These are phyloP conservation scores for Lizonia empirigonia DNA, from an alignment of 2,329 filamentous ascomycete species.

Conservation along the genomic window DNA sequence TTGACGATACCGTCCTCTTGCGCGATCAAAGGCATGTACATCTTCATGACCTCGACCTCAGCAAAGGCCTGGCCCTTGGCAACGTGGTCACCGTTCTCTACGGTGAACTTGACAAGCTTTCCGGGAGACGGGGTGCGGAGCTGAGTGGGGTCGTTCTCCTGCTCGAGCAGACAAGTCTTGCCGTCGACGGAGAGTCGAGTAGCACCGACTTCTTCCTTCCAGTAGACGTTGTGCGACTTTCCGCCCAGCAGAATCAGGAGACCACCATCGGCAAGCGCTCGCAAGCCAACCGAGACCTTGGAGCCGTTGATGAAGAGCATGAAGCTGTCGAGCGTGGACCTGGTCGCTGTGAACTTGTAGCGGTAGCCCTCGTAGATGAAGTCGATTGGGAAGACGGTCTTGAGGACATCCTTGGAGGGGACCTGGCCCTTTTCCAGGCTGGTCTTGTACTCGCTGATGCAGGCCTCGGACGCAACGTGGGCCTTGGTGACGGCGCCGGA, in stretches of 20 bases:
- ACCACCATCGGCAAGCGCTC: conserved; percentile 91
- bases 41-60: conserved; percentile 99
- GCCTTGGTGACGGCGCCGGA: conserved; percentile 95
- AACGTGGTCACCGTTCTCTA: conserved; percentile 94
- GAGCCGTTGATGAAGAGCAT: conserved; percentile 99
- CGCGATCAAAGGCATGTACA: conserved; percentile 98
- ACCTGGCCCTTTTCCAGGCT: conserved; percentile 97
- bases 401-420: conserved; percentile 92
- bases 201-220: conserved; percentile 97
- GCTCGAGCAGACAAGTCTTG: conserved; percentile 97
- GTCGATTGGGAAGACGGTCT: conserved; percentile 96
- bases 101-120: conserved; percentile 97
- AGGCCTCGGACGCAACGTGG: conserved; percentile 89
- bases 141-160: conserved; percentile 98
- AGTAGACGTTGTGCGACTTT: conserved; percentile 97
- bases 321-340: conserved; percentile 91
- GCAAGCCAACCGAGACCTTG: conserved; percentile 90
- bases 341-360: conserved; percentile 97
- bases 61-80: conserved; percentile 91
- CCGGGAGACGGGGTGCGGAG: conserved; percentile 92
- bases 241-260: conserved; percentile 88
- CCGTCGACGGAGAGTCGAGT: conserved; percentile 95
- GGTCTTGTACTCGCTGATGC: conserved; percentile 82
- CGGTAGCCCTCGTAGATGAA: conserved; percentile 97
- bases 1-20: conserved; percentile 96